Evolutionary conservation across 192 early-diverging fungal genomes (phyloP), one percentile per base, ranked within the genome.

Genomic region (Helicostylum pulchrum): DNA sequence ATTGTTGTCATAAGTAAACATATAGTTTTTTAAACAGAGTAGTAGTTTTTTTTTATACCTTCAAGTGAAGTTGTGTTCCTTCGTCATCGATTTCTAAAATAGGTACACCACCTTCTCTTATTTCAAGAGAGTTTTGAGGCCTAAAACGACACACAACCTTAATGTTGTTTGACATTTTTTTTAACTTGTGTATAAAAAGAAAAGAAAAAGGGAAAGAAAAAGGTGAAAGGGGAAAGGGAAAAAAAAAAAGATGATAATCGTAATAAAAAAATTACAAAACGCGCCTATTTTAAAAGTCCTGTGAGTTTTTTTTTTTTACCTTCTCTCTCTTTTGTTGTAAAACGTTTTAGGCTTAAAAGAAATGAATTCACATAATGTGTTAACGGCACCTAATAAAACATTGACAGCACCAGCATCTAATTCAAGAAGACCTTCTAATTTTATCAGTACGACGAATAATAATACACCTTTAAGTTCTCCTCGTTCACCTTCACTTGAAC

Each of bases 141-240:
- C 95, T 86, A 80, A 99, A 97, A 55, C 97, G 90, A 82, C 93
- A 95, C 64, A 99, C 90, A 65, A 99, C 97, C 76, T 90, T 90
- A 80, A 99, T 97, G 76, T 92, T 95, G 74, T 89, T 93, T 50
- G 46, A 64, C 36, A 62, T 62, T 30, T 20, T 62, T 30, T 31
- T 36, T 50, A 26, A 23, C n/a, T 61, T 17, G 57, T 11, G 14
- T 59, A 7, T 15, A 45, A 44, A 21, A 44, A 45, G 2, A 44
- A 30, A 62, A 50, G 30, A 49, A 51, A 49, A 43, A n/a, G 21
- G 36, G 36, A 19, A 51, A 32, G 3, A 53, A 53, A 32, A 32
- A 53, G 3, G 43, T n/a, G 34, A 44, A 44, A 44, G 45, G 11
- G 45, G 11, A n/a, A n/a, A n/a, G 11, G 12, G 11, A n/a, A 48